Conservation (phyloP, 139 green algal species). For the Microglena sp. region DNA sequence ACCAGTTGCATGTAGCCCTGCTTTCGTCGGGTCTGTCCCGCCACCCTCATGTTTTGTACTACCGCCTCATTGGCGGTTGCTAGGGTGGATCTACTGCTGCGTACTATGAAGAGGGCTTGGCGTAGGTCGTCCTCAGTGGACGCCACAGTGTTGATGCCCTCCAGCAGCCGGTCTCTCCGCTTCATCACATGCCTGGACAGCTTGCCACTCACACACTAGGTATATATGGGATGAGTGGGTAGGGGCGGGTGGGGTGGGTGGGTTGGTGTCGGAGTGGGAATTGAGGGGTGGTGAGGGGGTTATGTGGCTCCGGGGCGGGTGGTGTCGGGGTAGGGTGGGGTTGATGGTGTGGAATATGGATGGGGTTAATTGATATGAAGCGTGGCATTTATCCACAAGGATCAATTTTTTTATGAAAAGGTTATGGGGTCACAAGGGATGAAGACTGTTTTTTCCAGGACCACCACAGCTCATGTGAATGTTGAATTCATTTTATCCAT, state of each 20-base stretch:
- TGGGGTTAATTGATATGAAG: too few relatives aligned
- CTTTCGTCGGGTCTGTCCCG: constrained; percentile 34
- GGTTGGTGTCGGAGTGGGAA: neutral
- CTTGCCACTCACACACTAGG: constrained; percentile 38
- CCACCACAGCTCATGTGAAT: too few relatives aligned
- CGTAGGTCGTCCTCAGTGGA: constrained; percentile 27
- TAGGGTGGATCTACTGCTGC: constrained; percentile 21
- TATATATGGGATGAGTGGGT: neutral
- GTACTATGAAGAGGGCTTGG: constrained; percentile 25
- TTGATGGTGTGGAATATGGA: too few relatives aligned
- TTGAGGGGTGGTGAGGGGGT: neutral
- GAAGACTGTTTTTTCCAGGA: too few relatives aligned
- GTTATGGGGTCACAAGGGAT: too few relatives aligned
- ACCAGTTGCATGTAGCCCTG: constrained; percentile 36
- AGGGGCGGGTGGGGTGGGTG: neutral
- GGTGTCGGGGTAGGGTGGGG: neutral
- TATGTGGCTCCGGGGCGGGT: neutral
- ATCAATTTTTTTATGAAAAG: too few relatives aligned
- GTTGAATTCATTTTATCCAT: too few relatives aligned
- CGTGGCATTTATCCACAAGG: too few relatives aligned
- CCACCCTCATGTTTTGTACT: constrained; percentile 30
- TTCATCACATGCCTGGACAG: constrained; percentile 43
- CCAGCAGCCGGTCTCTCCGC: constrained; percentile 30
- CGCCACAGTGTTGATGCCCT: constrained; percentile 8
- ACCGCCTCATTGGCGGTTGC: constrained; percentile 33